A percentile compares a stretch with the other conserved stretches of the same genome.
Conservation (phyloP, 345 rosid species). For the Citrus trifoliata region DNA sequence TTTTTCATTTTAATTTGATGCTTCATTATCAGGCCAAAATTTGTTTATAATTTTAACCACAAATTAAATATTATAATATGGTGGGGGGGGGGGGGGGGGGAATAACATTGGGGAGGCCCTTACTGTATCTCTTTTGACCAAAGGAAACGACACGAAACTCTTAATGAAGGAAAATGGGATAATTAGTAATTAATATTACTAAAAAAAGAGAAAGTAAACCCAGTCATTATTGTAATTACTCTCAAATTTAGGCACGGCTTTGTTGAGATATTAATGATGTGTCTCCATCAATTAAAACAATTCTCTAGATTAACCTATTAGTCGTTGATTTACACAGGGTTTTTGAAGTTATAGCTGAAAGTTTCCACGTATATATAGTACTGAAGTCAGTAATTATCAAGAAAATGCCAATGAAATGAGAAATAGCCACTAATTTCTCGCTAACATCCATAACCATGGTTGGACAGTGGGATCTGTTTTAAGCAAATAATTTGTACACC, state of each 20-base stretch:
- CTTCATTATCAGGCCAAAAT: not conserved
- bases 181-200: not conserved
- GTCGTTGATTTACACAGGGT: not conserved
- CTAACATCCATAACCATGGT: not conserved
- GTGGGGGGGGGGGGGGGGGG: not conserved
- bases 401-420: not conserved
- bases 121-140: slow-evolving; percentile 8
- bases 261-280: not conserved
- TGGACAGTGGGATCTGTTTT: not conserved
- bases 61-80: not conserved
- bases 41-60: not conserved
- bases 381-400: not conserved
- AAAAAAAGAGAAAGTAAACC: not conserved
- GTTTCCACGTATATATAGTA: no score
- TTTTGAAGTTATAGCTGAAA: not conserved
- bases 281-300: not conserved
- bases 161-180: not conserved
- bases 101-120: not conserved
- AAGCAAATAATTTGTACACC: not conserved
- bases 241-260: not conserved
- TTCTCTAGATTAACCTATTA: not conserved
- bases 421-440: not conserved
- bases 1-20: not conserved
- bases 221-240: not conserved
- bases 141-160: not conserved